Conservation (phyloP, 192 early-diverging fungal genomes). For the Coemansia sp. region DNA sequence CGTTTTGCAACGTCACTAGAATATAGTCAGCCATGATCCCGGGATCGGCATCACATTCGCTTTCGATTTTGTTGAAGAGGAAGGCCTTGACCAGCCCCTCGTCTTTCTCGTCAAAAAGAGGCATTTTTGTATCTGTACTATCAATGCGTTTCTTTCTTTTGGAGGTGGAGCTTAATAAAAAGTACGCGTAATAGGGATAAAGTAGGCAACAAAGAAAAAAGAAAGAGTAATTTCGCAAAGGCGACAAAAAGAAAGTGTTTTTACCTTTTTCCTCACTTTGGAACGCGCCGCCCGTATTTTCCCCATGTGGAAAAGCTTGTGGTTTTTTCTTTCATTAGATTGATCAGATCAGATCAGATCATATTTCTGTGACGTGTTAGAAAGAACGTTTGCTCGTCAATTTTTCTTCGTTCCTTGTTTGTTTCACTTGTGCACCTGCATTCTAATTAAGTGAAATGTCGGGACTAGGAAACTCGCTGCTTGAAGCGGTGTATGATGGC, state of each 20-base stretch:
- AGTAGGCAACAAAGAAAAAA: neutral
- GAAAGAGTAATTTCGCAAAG: neutral
- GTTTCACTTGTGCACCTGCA: neutral
- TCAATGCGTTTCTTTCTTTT: neutral
- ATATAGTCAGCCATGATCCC: constrained; percentile 51
- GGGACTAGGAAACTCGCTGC: neutral
- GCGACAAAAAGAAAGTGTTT: neutral
- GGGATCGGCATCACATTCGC: constrained; percentile 44
- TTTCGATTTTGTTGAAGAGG: constrained; percentile 46
- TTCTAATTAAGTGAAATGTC: neutral
- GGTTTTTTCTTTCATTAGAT: no score
- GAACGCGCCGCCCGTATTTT: no score
- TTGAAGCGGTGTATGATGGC: neutral
- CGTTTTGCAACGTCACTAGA: constrained; percentile 45
- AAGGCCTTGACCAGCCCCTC: constrained; percentile 35
- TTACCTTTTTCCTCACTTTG: no score
- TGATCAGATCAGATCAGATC: no score
- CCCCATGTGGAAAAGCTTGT: no score
- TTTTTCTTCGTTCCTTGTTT: neutral
- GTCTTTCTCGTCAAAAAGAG: constrained; percentile 43
- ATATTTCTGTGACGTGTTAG: no score
- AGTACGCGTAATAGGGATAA: neutral
- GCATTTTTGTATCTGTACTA: constrained; percentile 9
- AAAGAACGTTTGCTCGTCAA: no score
- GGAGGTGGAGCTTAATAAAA: constrained; percentile 6